These are phyloP conservation scores for Irpex sp. DNA, from an alignment of 1,284 basidiomycete genomes.

Conservation along the genomic window DNA sequence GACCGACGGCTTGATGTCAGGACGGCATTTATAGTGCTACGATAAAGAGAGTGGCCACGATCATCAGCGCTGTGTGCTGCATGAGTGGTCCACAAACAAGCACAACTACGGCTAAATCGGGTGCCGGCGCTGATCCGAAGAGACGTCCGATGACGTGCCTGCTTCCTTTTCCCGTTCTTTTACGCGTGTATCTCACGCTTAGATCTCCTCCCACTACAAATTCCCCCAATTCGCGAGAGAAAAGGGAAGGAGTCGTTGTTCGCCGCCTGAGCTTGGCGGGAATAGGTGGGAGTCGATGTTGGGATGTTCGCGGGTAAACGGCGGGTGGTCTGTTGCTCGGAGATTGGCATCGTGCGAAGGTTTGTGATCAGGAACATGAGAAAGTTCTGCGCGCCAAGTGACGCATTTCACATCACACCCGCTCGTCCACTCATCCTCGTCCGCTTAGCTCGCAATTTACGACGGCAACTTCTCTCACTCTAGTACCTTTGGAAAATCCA, in stretches of 20 bases:
- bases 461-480: background rate
- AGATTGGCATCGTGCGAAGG: background rate
- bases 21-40: background rate
- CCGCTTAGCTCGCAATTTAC: background rate
- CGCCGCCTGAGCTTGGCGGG: background rate
- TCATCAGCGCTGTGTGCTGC: background rate
- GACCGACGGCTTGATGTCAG: background rate
- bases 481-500: background rate
- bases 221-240: background rate
- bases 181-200: background rate
- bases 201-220: background rate
- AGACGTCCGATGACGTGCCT: background rate
- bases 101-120: background rate
- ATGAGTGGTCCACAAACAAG: too few relatives aligned
- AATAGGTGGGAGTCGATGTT: background rate
- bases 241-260: background rate
- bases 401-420: background rate
- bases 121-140: background rate
- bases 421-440: background rate
- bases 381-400: background rate
- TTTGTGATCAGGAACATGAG: background rate
- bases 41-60: background rate
- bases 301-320: background rate
- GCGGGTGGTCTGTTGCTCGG: background rate
- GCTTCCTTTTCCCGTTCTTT: background rate